Evolutionary conservation across 2,329 filamentous ascomycete species (phyloP).

Genomic region (Fusarium papillatum): DNA sequence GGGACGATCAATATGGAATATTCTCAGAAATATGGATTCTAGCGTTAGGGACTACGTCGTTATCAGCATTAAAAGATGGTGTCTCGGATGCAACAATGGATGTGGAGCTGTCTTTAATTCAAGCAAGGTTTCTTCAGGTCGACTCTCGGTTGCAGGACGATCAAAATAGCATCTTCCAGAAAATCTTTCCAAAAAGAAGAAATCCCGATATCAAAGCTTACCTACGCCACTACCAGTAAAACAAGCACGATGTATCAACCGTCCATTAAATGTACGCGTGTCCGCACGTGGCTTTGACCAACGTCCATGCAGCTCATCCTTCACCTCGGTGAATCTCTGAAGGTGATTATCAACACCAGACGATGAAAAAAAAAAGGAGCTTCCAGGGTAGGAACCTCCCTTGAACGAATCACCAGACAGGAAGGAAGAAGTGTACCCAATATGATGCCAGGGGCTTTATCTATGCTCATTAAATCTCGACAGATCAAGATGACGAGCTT

Average conservation of each 20-base stretch:
- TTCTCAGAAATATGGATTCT: too few species aligned
- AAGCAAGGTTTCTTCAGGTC: too few species aligned
- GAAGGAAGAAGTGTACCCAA: too few species aligned
- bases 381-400: neutral
- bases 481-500: neutral
- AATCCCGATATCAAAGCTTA: neutral
- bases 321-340: neutral
- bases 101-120: too few species aligned
- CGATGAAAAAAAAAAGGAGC: constrained; percentile 1
- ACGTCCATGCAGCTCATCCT: neutral
- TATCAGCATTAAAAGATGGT: too few species aligned
- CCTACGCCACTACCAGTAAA: neutral
- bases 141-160: neutral
- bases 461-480: constrained; percentile 8
- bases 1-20: neutral
- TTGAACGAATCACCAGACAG: neutral
- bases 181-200: neutral
- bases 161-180: neutral
- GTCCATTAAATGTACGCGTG: neutral
- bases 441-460: neutral
- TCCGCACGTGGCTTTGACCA: neutral
- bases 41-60: too few species aligned
- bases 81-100: too few species aligned
- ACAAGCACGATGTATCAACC: neutral
- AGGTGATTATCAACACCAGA: neutral